phyloP scores from a whole-genome alignment of 2,329 filamentous ascomycete species.

The Graphilbum ipis-grandicollis region DNA sequence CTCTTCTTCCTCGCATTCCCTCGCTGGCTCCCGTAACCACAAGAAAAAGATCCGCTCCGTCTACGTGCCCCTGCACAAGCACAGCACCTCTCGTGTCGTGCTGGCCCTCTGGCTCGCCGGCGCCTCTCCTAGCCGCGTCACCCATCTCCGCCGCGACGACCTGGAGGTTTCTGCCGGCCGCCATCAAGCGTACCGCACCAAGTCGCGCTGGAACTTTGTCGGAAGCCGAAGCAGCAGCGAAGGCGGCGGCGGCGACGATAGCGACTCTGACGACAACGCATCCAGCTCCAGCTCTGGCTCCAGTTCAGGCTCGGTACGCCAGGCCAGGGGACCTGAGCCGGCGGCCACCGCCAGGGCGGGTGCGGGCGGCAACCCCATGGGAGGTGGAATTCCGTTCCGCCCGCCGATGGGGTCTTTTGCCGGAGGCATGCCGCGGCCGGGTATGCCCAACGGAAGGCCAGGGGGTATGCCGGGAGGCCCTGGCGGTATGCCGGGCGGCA shows the following conservation, averaged over 20 bases:
- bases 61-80: conserved; percentile 1
- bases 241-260: neutral
- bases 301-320: no score
- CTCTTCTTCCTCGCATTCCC: no score
- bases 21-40: no score
- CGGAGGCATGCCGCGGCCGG: neutral
- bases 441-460: neutral
- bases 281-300: neutral
- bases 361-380: no score
- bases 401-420: no score
- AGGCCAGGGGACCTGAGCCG: no score
- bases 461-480: neutral
- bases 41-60: neutral
- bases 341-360: no score
- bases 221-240: neutral
- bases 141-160: conserved; percentile 4
- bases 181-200: no score
- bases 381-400: no score
- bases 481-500: neutral
- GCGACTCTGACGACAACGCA: neutral
- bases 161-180: neutral
- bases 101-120: conserved; percentile 5
- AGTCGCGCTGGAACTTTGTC: conserved; percentile 1
- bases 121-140: conserved; percentile 1
- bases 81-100: neutral